Conservation (phyloP, 1,284 basidiomycete species). For the Ceratobasidium sp. region DNA sequence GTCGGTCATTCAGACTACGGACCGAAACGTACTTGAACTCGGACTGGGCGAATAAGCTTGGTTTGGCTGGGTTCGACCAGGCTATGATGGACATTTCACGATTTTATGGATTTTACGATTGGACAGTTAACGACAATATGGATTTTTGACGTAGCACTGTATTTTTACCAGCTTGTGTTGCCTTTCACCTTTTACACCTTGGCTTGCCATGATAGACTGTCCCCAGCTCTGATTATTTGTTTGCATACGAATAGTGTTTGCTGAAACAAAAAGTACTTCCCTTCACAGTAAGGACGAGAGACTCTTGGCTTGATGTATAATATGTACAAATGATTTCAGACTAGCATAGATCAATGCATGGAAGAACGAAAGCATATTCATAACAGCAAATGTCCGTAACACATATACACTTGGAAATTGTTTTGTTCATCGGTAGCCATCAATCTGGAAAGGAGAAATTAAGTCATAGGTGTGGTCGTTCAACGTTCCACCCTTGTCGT, state of each 20-base stretch:
- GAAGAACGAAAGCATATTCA: constrained; percentile 5
- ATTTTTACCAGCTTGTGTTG: constrained; percentile 26
- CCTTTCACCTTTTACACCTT: not conserved
- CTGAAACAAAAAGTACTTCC: not conserved
- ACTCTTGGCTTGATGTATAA: constrained; percentile 29
- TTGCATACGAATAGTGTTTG: not conserved
- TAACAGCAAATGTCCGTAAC: not conserved
- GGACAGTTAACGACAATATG: not conserved
- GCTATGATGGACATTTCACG: constrained; percentile 21
- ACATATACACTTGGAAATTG: not conserved
- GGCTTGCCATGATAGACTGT: not conserved
- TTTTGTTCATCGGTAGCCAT: constrained; percentile 13
- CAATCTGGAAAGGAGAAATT: constrained; percentile 35
- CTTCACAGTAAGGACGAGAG: not conserved
- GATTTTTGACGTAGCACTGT: constrained; percentile 2
- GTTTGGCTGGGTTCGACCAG: not conserved
- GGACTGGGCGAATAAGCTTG: constrained; percentile 14
- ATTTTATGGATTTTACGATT: not conserved
- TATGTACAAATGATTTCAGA: constrained; percentile 18
- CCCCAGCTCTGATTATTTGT: not conserved
- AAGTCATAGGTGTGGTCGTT: constrained; percentile 37
- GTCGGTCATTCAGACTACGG: constrained; percentile 19
- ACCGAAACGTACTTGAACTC: constrained; percentile 12
- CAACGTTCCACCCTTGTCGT: constrained; percentile 19
- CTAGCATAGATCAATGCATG: not conserved